Evolutionary conservation across 2,329 filamentous ascomycete species (phyloP), one percentile per base, ranked within the genome.

Genomic region (Colletotrichum sp.): DNA sequence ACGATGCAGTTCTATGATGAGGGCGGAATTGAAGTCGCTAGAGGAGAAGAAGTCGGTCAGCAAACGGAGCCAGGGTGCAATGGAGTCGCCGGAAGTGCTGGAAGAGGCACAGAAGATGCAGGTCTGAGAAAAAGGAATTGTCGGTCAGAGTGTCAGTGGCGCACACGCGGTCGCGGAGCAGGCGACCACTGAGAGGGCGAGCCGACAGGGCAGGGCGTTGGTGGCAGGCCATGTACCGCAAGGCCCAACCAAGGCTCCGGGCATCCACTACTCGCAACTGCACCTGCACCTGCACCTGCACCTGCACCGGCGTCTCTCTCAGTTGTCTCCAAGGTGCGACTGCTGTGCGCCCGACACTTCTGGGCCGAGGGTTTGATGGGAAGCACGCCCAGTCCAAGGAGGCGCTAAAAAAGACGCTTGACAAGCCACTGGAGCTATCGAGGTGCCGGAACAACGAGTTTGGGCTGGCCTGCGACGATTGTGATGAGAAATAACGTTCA

Each of bases 71-170:
- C 36, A 31, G 38, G 58, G 54, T 34, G 34, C 18, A 27, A 57
- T 24, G 64, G 34, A 58, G 15, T n/a, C 8, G 43, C 59, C 68
- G 68, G 68, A 71, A 63, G 71, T 66, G 62, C 29, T 73, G 71
- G 71, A 71, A 73, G 61, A 73, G 68, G 34, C 63, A 43, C 69
- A 62, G 33, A 59, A 64, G 68, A 62, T 55, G 68, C 33, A 66
- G 71, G 62, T 57, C 71, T 34, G 62, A 63, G 71, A 34, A 57
- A 66, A 47, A 54, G 55, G 71, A 66, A 73, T 63, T 71, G 71
- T 73, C 68, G 71, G 71, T 73, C 71, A 71, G 68, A 38, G 68
- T 73, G 71, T 73, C 71, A 63, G 68, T 73, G 68, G 71, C 68
- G 71, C 68, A 71, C 21, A 36, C 71, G 71, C 68, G 68, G 71